Evolutionary conservation across 179 eudicot species (phyloP).

Genomic region (Sideroxylon spinosum): DNA sequence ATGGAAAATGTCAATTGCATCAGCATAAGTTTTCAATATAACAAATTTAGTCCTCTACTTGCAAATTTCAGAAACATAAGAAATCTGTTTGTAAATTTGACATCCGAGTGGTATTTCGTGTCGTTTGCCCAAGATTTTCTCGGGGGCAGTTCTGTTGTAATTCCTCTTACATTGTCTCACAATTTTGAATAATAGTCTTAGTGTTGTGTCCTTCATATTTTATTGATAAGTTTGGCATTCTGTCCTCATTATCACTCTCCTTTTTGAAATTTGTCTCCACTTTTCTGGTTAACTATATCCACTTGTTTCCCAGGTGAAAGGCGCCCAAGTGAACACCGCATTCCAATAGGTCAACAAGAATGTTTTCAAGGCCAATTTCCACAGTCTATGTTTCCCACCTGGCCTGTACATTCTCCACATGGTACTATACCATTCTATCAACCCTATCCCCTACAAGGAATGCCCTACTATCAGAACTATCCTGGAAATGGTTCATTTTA

Average conservation of each 20-base stretch:
- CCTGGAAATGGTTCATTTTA: slow-evolving; percentile 54
- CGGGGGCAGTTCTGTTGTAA: background rate
- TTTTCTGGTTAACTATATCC: background rate
- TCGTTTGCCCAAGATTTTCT: background rate
- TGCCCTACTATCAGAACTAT: slow-evolving; percentile 76
- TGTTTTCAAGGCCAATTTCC: slow-evolving; percentile 58
- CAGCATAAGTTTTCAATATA: no score
- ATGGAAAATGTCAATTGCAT: no score
- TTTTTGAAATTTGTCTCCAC: background rate
- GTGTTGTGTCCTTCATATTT: background rate
- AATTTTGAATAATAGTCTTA: background rate
- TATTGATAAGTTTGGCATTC: background rate
- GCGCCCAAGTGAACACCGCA: slow-evolving; percentile 15
- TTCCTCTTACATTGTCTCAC: background rate
- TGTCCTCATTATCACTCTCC: background rate
- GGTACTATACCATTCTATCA: slow-evolving; percentile 60
- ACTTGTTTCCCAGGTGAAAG: slow-evolving; percentile 25
- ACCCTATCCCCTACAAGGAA: slow-evolving; percentile 63
- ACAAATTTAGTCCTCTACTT: no score
- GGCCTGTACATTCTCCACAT: slow-evolving; percentile 56
- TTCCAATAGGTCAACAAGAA: slow-evolving; percentile 37
- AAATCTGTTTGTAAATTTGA: background rate
- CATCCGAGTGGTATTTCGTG: background rate
- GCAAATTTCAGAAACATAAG: background rate
- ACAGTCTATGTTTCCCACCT: slow-evolving; percentile 66